Base-by-base conservation (phyloP, 305 asterid genomes). In the Rubia balearica region DNA sequence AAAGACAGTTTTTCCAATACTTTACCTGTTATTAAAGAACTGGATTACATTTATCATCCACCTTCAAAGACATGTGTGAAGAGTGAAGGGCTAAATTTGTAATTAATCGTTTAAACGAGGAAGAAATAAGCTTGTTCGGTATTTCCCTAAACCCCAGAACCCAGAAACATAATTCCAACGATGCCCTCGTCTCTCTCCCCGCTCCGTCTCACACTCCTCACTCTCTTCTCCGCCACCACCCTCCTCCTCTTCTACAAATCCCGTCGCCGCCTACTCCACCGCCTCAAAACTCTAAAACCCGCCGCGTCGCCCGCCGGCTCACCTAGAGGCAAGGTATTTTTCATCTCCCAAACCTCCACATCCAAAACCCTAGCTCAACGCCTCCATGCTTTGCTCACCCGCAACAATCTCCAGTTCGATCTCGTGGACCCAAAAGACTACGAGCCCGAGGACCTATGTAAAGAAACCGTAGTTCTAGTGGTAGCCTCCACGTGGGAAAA, bases 401-500 rank as follows among this genome's bases (percentile, higher is more conserved):
- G 60, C n/a, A 86, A 81, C 49, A 72, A 73, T 45, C 75, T 93
- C n/a, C 84, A 74, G 0, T 85, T 93, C 61, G 98, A 93, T 75
- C 80, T 90, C 22, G 69, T 88, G n/a, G 94, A 93, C 77, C 88
- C 97, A 8, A 81, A 80, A 62, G 90, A 86, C 75, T 93, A 86
- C 46, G 95, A 93, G 77, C 98, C 96, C 0, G 96, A 93, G 79
- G 98, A 89, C 75, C 80, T 90, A 11, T 81, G 82, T 40, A 90
- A 85, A 60, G 96, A 93, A 75, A 70, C 69, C 8, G 75, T 84
- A 6, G 83, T 89, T 61, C 63, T 90, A 71, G 69, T 90, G 33
- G 81, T 90, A 36, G 95, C 94, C 59, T 90, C 98, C 36, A 93
- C 97, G 14, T 93, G 98, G 97, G 97, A 89, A 59, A 79, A 88